Conservation (phyloP, 768 basidiomycete genomes). For the Suillus subalutaceus region DNA sequence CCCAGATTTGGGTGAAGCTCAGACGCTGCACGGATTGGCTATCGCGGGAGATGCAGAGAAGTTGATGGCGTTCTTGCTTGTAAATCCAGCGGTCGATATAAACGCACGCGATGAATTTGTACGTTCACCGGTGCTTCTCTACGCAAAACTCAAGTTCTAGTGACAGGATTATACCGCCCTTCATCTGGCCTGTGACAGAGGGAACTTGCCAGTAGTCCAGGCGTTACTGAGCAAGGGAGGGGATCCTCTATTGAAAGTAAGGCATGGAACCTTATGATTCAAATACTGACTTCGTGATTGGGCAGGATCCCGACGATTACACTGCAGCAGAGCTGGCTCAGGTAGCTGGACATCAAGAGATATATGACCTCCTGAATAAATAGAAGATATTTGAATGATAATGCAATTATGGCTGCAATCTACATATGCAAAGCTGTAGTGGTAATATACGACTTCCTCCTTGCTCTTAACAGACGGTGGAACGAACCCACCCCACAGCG, state of each 20-base stretch:
- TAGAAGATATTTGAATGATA: slow-evolving; percentile 2
- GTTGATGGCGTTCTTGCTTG: slow-evolving; percentile 47
- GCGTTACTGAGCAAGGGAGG: slow-evolving; percentile 68
- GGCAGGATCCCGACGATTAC: slow-evolving; percentile 69
- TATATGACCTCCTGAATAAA: slow-evolving; percentile 41
- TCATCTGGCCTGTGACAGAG: slow-evolving; percentile 87
- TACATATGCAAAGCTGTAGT: slow-evolving; percentile 4
- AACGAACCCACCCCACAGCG: slow-evolving; percentile 14
- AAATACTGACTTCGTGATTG: slow-evolving; percentile 14
- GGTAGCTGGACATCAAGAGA: slow-evolving; percentile 57
- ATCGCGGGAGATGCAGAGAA: slow-evolving; percentile 54
- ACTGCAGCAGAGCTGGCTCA: slow-evolving; percentile 62
- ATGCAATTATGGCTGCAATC: slow-evolving; percentile 5
- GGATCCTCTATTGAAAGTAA: slow-evolving; percentile 64
- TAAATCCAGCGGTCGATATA: slow-evolving; percentile 48
- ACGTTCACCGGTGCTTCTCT: slow-evolving; percentile 31
- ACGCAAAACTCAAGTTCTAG: slow-evolving; percentile 9
- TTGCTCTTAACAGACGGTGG: slow-evolving; percentile 1
- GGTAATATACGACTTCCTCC: slow-evolving; percentile 1
- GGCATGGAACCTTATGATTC: slow-evolving; percentile 11
- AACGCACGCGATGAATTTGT: slow-evolving; percentile 77
- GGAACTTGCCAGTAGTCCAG: slow-evolving; percentile 57
- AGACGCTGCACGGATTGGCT: slow-evolving; percentile 64
- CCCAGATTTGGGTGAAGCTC: slow-evolving; percentile 39
- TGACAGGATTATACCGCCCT: slow-evolving; percentile 84